Evolutionary conservation across 2,329 filamentous ascomycete species (phyloP).

Genomic region (Graphiopsis chlorocephala): DNA sequence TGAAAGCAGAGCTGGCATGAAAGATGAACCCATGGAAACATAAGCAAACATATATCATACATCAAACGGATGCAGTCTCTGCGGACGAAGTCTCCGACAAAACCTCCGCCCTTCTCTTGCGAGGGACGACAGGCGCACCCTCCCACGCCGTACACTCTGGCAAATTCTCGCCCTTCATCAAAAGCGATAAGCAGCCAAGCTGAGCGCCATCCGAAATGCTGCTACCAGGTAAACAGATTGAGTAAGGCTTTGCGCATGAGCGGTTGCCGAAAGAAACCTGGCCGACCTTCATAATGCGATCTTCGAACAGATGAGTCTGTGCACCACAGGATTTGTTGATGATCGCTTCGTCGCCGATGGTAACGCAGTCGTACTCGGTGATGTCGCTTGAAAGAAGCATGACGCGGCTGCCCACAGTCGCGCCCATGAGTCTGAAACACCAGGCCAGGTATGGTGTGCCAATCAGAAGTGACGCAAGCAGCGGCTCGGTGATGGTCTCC

Average conservation of each 20-base stretch:
- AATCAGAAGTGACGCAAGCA: slow-evolving; percentile 22
- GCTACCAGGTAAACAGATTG: slow-evolving; percentile 25
- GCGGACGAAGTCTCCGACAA: neutral
- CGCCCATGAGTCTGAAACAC: slow-evolving; percentile 27
- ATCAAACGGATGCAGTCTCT: neutral
- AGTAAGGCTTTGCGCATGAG: slow-evolving; percentile 24
- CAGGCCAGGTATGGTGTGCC: slow-evolving; percentile 26
- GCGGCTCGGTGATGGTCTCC: slow-evolving; percentile 21
- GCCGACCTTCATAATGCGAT: slow-evolving; percentile 28
- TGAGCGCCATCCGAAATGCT: slow-evolving; percentile 20
- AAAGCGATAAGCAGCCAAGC: slow-evolving; percentile 23
- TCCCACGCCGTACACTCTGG: slow-evolving; percentile 24
- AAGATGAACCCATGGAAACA: neutral
- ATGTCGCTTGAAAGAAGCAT: slow-evolving; percentile 24
- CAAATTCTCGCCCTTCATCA: slow-evolving; percentile 26
- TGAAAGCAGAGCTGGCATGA: neutral
- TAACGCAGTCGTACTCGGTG: slow-evolving; percentile 26
- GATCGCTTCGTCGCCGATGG: slow-evolving; percentile 26
- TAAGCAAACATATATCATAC: neutral
- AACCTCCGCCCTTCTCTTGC: slow-evolving; percentile 1
- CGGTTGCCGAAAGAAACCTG: slow-evolving; percentile 20
- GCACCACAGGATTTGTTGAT: slow-evolving; percentile 22
- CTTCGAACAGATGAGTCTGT: slow-evolving; percentile 28
- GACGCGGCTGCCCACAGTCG: slow-evolving; percentile 23
- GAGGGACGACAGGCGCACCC: slow-evolving; percentile 21